phyloP scores from a whole-genome alignment of 495 filamentous ascomycete genomes.

The Talaromyces trachyspermus region DNA sequence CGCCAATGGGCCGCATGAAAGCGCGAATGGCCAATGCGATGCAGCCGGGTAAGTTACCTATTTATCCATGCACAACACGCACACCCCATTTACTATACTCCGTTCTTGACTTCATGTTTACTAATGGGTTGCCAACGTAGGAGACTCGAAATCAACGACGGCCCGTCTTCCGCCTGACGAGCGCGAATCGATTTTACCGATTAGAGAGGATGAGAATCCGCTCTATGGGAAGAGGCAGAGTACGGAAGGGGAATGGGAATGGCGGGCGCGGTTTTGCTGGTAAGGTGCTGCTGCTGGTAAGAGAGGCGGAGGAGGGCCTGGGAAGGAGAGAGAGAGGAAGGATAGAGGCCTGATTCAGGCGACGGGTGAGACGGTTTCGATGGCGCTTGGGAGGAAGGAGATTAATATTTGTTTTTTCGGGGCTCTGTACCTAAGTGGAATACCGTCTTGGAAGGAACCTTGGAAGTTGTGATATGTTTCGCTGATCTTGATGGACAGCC shows the following conservation, averaged over 20 bases:
- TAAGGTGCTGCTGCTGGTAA: background rate
- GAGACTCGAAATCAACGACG: slow-evolving; percentile 21
- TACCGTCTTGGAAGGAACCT: too few relatives aligned
- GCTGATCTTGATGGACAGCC: too few relatives aligned
- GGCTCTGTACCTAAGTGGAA: too few relatives aligned
- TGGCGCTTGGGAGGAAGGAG: slow-evolving; percentile 2
- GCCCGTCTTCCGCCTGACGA: slow-evolving; percentile 19
- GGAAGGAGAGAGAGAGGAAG: background rate
- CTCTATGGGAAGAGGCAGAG: background rate
- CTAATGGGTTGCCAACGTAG: slow-evolving; percentile 8
- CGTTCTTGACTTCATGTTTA: background rate
- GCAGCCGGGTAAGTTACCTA: slow-evolving; percentile 20
- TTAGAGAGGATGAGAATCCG: slow-evolving; percentile 4
- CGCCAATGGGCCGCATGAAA: slow-evolving; percentile 1
- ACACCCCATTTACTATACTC: background rate
- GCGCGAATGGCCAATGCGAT: slow-evolving; percentile 12
- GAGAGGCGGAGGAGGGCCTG: background rate
- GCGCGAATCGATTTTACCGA: background rate
- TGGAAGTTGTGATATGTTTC: too few relatives aligned
- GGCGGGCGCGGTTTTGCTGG: background rate
- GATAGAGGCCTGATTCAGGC: background rate
- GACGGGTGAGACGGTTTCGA: background rate
- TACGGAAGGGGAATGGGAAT: background rate
- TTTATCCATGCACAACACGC: background rate
- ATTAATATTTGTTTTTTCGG: background rate